Conservation (phyloP, 306 rosid genomes). For the Begonia loranthoides region DNA sequence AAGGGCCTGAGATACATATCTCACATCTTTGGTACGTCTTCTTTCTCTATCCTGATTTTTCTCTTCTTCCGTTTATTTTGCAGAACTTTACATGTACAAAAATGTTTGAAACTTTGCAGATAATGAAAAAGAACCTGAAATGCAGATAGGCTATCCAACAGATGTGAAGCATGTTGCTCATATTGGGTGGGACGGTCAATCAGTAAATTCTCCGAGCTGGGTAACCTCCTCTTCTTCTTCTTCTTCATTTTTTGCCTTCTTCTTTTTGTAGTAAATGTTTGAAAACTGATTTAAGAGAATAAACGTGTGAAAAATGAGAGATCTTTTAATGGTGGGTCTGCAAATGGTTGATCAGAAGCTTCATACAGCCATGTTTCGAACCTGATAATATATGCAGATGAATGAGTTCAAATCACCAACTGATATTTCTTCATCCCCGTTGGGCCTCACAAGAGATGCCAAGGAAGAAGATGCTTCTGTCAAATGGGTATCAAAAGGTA, state of each 20-base stretch:
- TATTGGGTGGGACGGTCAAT: slow-evolving; percentile 75
- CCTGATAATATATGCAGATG: slow-evolving; percentile 29
- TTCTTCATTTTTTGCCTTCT: background rate
- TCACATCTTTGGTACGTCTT: slow-evolving; percentile 69
- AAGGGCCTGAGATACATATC: slow-evolving; percentile 84
- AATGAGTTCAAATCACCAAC: slow-evolving; percentile 32
- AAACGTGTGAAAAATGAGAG: background rate
- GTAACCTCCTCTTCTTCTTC: slow-evolving; percentile 17
- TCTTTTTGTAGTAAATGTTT: background rate
- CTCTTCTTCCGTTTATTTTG: background rate
- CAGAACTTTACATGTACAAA: background rate
- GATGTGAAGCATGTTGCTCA: slow-evolving; percentile 97
- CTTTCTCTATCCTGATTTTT: background rate
- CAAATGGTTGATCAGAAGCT: too few relatives aligned
- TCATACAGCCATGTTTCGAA: too few relatives aligned
- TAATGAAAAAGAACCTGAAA: slow-evolving; percentile 51
- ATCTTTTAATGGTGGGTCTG: too few relatives aligned
- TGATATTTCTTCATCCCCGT: slow-evolving; percentile 27
- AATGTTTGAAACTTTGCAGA: slow-evolving; percentile 24
- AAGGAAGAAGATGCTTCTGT: background rate
- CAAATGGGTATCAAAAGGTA: slow-evolving; percentile 24
- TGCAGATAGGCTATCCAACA: slow-evolving; percentile 79
- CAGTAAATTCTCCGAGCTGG: slow-evolving; percentile 82
- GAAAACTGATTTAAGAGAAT: background rate
- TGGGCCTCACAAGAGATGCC: slow-evolving; percentile 12